These are phyloP conservation scores for Backusella westeae DNA, from an alignment of 192 early-diverging fungal species.

Conservation along the genomic window DNA sequence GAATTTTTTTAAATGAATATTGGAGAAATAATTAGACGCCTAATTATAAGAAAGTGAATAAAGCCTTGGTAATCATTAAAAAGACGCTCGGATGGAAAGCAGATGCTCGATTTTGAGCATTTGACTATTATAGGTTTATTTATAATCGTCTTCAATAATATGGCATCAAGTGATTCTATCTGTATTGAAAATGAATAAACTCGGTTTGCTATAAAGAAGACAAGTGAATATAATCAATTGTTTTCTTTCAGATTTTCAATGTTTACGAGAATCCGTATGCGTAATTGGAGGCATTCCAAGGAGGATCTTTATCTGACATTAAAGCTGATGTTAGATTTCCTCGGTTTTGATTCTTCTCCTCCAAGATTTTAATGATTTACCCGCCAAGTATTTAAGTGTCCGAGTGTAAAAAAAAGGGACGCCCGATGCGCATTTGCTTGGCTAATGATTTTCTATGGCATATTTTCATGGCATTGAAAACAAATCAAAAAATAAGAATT, in stretches of 20 bases:
- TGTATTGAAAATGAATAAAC: too few species aligned
- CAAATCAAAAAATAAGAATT: too few species aligned
- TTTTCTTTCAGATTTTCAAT: neutral
- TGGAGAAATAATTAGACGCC: neutral
- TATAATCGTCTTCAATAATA: neutral
- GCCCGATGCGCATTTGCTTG: neutral
- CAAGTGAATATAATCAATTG: neutral
- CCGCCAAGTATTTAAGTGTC: neutral
- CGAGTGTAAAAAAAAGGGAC: neutral
- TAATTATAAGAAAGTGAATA: neutral
- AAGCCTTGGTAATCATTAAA: neutral
- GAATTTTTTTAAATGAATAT: neutral
- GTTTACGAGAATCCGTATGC: neutral
- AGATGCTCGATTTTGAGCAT: too few species aligned
- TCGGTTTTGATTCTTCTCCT: neutral
- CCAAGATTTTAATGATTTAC: neutral
- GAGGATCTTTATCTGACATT: neutral
- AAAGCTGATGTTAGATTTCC: neutral
- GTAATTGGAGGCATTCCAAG: neutral
- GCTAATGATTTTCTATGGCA: neutral
- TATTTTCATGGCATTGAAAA: too few species aligned
- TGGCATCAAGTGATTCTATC: neutral
- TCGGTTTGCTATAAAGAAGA: too few species aligned
- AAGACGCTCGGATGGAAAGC: neutral
- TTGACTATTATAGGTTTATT: neutral